Percentiles rank a stretch among this genome's conserved stretches.
Evolutionary conservation across 345 rosid species (phyloP).

Genomic region (Excoecaria cochinchinensis): DNA sequence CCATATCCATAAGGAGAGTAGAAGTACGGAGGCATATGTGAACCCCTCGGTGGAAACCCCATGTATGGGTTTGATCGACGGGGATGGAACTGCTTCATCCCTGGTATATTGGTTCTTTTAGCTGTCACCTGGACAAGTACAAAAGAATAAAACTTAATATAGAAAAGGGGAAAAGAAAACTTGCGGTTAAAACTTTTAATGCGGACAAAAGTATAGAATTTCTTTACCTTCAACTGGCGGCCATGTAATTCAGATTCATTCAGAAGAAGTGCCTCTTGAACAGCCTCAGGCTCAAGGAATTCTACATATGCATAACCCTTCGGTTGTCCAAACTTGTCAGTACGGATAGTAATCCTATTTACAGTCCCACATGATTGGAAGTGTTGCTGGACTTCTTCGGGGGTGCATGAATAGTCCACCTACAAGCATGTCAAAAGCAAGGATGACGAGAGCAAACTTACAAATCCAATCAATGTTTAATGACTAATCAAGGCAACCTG

Average conservation of each 20-base stretch:
- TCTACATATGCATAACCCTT: conserved; percentile 82
- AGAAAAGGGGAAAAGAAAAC: background rate
- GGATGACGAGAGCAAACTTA: background rate
- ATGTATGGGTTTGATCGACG: conserved; percentile 47
- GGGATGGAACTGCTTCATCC: conserved; percentile 71
- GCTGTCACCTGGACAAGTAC: conserved; percentile 46
- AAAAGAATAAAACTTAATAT: background rate
- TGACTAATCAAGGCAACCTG: background rate
- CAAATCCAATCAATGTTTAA: conserved; percentile 2
- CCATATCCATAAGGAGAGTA: conserved; percentile 64
- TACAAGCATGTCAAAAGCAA: conserved; percentile 23
- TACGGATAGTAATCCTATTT: conserved; percentile 65
- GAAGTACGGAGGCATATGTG: conserved; percentile 45
- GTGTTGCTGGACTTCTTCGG: conserved; percentile 83
- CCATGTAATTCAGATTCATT: conserved; percentile 74
- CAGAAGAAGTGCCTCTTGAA: conserved; percentile 58
- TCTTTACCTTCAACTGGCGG: conserved; percentile 64
- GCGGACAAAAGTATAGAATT: background rate
- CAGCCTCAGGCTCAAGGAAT: conserved; percentile 64
- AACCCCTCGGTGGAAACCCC: conserved; percentile 40
- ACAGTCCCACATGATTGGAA: conserved; percentile 77
- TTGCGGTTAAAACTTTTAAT: background rate
- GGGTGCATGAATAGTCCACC: conserved; percentile 75
- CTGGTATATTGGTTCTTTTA: conserved; percentile 69
- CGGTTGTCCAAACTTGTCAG: conserved; percentile 74